Conservation (phyloP, 495 filamentous ascomycete species). For the Podospora tetraspora region DNA sequence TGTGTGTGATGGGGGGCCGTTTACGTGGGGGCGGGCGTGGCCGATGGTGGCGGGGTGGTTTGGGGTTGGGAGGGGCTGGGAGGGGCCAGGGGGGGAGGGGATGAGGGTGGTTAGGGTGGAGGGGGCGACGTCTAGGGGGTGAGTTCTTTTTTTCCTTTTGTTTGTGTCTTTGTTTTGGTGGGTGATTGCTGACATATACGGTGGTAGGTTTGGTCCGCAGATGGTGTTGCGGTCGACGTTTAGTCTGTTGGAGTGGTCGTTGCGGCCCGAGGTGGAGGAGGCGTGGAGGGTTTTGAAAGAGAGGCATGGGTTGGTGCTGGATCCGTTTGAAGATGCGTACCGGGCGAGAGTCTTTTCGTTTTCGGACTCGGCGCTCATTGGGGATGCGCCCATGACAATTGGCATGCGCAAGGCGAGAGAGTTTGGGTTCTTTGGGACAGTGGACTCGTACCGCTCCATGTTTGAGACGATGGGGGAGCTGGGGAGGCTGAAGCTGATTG, state of each 20-base stretch:
- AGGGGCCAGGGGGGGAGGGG: constrained; percentile 25
- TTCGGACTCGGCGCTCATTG: constrained; percentile 20
- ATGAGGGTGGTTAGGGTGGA: constrained; percentile 24
- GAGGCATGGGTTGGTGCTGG: constrained; percentile 11
- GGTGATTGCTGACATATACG: neutral
- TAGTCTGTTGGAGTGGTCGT: constrained; percentile 42
- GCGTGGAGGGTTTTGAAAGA: constrained; percentile 36
- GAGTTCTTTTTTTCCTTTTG: constrained; percentile 3
- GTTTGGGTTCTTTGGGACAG: constrained; percentile 19
- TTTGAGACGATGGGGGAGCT: constrained; percentile 20
- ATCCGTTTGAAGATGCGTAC: constrained; percentile 18
- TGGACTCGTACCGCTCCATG: constrained; percentile 21
- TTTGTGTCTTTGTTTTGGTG: neutral
- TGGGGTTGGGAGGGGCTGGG: constrained; percentile 31
- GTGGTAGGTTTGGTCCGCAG: constrained; percentile 33
- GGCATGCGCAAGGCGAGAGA: constrained; percentile 20
- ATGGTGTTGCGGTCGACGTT: constrained; percentile 33
- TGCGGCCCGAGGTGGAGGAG: constrained; percentile 38
- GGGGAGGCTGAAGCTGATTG: constrained; percentile 20
- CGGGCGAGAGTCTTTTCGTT: constrained; percentile 20
- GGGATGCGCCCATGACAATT: constrained; percentile 19
- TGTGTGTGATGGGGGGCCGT: constrained; percentile 36
- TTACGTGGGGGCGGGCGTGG: constrained; percentile 45
- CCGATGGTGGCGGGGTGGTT: constrained; percentile 42
- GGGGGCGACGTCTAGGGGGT: constrained; percentile 31